Base-by-base conservation (phyloP, 2,329 filamentous ascomycete genomes). In the Penicillium sp. region DNA sequence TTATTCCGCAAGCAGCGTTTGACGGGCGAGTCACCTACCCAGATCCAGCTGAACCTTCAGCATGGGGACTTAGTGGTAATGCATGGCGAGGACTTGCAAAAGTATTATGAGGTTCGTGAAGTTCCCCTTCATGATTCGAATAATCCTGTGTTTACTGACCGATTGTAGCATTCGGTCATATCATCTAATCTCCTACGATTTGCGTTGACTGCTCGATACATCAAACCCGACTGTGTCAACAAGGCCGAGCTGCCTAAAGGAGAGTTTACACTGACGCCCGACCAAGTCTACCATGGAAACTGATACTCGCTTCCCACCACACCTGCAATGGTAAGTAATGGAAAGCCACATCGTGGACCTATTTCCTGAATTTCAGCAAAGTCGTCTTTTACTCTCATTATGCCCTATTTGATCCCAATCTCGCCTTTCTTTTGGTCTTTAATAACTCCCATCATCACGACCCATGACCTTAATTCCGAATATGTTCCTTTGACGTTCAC, bases 41-140 rank as follows among this genome's bases (percentile, higher is more conserved):
- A 73, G 10, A 71, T 85, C 14, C 75, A 70, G 1, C 68, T 85
- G 65, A 72, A 75, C 1, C 70, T 86, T 7, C 72, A 77, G 16
- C 84, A 86, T 67, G 84, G 84, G 0, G 84, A 86, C 63, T 68
- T 85, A 21, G 77, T 85, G 0, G 72, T 86, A 9, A 86, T 86
- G 84, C 78, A 84, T 63, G 84, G 84, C 0, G 75, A 73, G 5
- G 69, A 72, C 2, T 68, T 86, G 13, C 84, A 86, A 66, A 79
- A 78, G 61, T 85, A 79, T 59, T 82, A 80, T 37, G 83, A 86
- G 70, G 75, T 76, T 62, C 50, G 66, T 57, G 21, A 19, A 14
- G 22, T 11, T 7, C 13, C 14, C 13, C 5, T 5, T 21, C 35
- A 3, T 35, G 3, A 4, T 11, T 26, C 1, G 6, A 13, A 13